Percentiles rank a stretch among this genome's conserved stretches.
phyloP scores from a whole-genome alignment of 257 asterid species.

The Schizonepeta tenuifolia region DNA sequence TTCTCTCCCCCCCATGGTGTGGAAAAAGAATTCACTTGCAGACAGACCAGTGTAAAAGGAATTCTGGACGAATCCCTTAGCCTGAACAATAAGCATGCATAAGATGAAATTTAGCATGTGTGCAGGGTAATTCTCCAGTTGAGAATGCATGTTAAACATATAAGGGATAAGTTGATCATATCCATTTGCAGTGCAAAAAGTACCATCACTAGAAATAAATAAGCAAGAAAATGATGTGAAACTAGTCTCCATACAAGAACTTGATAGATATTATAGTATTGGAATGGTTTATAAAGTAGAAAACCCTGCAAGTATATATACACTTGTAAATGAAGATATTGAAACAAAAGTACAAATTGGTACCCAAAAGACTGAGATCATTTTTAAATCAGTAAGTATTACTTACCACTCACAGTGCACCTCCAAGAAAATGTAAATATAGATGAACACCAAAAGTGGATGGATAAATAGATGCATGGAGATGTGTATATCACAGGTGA shows the following conservation, averaged over 20 bases:
- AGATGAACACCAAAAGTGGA: background rate
- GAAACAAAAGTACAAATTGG: background rate
- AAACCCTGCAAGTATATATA: constrained; percentile 1
- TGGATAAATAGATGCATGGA: background rate
- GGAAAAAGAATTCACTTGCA: constrained; percentile 95
- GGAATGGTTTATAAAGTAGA: background rate
- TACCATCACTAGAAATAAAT: background rate
- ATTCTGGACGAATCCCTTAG: constrained; percentile 95
- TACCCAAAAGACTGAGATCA: background rate
- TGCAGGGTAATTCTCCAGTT: constrained; percentile 12
- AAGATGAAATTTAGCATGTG: constrained; percentile 26
- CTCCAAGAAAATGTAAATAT: background rate
- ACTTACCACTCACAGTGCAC: constrained; percentile 3
- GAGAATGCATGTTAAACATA: background rate
- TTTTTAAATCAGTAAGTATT: background rate
- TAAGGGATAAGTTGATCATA: background rate
- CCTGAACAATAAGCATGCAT: constrained; percentile 53
- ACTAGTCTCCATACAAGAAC: background rate
- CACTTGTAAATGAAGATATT: constrained; percentile 15
- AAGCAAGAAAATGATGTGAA: background rate
- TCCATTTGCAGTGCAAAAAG: background rate
- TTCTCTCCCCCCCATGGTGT: constrained; percentile 99
- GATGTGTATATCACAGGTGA: background rate
- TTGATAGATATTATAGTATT: background rate
- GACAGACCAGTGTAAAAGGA: constrained; percentile 90